Conservation (phyloP, 2,329 filamentous ascomycete genomes). For the Sphaerulina populicola region DNA sequence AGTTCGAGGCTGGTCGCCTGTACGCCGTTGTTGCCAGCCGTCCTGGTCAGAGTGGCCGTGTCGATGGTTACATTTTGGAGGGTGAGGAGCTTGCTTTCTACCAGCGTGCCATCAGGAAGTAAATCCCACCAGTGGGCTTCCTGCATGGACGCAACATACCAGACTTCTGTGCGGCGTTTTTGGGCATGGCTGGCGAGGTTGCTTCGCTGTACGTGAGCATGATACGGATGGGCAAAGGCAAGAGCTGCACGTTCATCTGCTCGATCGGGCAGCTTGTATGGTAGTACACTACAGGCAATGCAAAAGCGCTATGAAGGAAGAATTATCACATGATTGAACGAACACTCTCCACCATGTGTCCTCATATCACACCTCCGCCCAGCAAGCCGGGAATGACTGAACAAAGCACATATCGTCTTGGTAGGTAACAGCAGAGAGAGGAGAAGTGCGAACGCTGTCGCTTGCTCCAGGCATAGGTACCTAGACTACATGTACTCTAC, state of each 20-base stretch:
- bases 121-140: slow-evolving; percentile 40
- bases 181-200: slow-evolving; percentile 19
- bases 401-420: background rate
- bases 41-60: slow-evolving; percentile 93
- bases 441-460: background rate
- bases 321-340: slow-evolving; percentile 5
- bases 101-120: slow-evolving; percentile 99
- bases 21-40: slow-evolving; percentile 88
- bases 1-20: slow-evolving; percentile 98
- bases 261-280: slow-evolving; percentile 11
- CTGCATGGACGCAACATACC: slow-evolving; percentile 1
- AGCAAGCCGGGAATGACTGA: background rate
- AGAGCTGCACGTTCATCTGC: slow-evolving; percentile 14
- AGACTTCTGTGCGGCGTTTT: slow-evolving; percentile 20
- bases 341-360: background rate
- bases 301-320: slow-evolving; percentile 13
- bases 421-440: background rate
- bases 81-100: slow-evolving; percentile 99
- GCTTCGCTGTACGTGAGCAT: slow-evolving; percentile 17
- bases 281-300: slow-evolving; percentile 12
- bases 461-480: background rate
- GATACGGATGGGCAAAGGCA: slow-evolving; percentile 12
- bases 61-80: slow-evolving; percentile 96
- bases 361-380: background rate
- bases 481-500: no score